Percentiles rank a stretch among this genome's conserved stretches.
Conservation (phyloP, 805 yeast genomes). For the Ogataea thermomethanolica region DNA sequence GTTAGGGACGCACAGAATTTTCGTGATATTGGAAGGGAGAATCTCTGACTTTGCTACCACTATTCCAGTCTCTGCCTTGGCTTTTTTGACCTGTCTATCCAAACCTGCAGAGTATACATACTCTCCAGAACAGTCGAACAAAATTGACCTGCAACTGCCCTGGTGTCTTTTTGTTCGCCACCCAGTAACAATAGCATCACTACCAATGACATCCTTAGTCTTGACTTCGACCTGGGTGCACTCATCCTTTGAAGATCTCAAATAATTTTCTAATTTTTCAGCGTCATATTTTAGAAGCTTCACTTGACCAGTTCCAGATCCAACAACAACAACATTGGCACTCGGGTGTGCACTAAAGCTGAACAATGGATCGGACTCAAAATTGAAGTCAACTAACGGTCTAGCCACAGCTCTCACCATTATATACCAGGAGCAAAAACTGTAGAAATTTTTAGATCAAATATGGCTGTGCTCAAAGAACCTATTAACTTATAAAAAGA, state of each 20-base stretch:
- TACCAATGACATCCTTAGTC: slow-evolving; percentile 23
- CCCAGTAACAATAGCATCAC: slow-evolving; percentile 32
- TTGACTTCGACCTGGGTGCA: slow-evolving; percentile 30
- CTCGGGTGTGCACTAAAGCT: slow-evolving; percentile 76
- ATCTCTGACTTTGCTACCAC: slow-evolving; percentile 52
- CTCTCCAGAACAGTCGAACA: slow-evolving; percentile 62
- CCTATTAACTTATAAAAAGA: slow-evolving; percentile 13
- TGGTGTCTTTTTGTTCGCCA: slow-evolving; percentile 94
- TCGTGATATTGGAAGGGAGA: slow-evolving; percentile 34
- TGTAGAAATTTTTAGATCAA: slow-evolving; percentile 1
- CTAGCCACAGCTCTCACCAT: slow-evolving; percentile 28
- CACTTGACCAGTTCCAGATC: slow-evolving; percentile 81
- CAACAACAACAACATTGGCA: slow-evolving; percentile 58
- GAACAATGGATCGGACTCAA: slow-evolving; percentile 62
- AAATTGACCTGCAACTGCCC: slow-evolving; percentile 74
- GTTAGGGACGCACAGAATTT: slow-evolving; percentile 42
- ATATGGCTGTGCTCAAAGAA: slow-evolving; percentile 10
- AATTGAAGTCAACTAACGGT: slow-evolving; percentile 45
- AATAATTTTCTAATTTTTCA: slow-evolving; percentile 37
- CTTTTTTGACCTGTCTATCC: slow-evolving; percentile 75
- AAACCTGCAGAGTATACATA: slow-evolving; percentile 69
- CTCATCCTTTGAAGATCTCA: slow-evolving; percentile 17
- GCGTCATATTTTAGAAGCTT: slow-evolving; percentile 57
- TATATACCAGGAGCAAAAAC: not conserved
- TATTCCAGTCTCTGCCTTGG: slow-evolving; percentile 67